Percentiles rank a stretch among this genome's conserved stretches.
Evolutionary conservation across 2,329 filamentous ascomycete genomes (phyloP).

Genomic region (Colletotrichum gigasporum): DNA sequence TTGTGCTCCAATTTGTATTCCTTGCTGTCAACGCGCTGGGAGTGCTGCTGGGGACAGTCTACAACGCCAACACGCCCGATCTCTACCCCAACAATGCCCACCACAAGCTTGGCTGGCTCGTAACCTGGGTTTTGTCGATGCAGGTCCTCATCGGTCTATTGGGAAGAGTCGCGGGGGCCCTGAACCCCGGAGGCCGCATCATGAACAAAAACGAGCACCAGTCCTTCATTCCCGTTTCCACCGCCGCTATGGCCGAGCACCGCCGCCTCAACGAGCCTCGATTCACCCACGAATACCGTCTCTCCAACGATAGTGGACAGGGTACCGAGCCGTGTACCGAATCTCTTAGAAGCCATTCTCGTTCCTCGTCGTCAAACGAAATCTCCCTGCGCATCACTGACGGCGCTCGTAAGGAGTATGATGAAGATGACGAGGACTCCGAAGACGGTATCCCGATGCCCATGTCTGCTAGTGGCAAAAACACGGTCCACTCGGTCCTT

Average conservation of each 20-base stretch:
- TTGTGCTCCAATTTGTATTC: conserved; percentile 76
- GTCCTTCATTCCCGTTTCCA: conserved; percentile 71
- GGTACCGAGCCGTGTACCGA: conserved; percentile 76
- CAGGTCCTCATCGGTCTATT: conserved; percentile 77
- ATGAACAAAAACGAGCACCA: conserved; percentile 55
- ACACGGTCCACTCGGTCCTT: conserved; percentile 53
- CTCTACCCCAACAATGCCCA: conserved; percentile 90
- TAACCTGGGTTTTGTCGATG: conserved; percentile 75
- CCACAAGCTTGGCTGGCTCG: conserved; percentile 86
- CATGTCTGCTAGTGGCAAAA: conserved; percentile 48
- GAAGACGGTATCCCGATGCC: conserved; percentile 50
- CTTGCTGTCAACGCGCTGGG: conserved; percentile 70
- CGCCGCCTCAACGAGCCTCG: conserved; percentile 44
- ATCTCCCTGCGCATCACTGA: conserved; percentile 36
- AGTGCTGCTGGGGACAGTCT: conserved; percentile 72
- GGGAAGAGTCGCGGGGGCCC: conserved; percentile 62
- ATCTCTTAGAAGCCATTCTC: conserved; percentile 72
- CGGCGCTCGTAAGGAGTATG: conserved; percentile 52
- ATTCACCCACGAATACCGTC: conserved; percentile 53
- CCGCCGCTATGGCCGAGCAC: conserved; percentile 62
- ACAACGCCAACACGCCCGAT: conserved; percentile 84
- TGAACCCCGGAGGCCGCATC: not conserved
- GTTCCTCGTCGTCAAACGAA: conserved; percentile 67
- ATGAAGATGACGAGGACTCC: conserved; percentile 56
- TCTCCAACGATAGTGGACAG: conserved; percentile 78